Evolutionary conservation across 1,139 yeast genomes (phyloP), one percentile per base, ranked within the genome.

Genomic region (Pichia sp.): DNA sequence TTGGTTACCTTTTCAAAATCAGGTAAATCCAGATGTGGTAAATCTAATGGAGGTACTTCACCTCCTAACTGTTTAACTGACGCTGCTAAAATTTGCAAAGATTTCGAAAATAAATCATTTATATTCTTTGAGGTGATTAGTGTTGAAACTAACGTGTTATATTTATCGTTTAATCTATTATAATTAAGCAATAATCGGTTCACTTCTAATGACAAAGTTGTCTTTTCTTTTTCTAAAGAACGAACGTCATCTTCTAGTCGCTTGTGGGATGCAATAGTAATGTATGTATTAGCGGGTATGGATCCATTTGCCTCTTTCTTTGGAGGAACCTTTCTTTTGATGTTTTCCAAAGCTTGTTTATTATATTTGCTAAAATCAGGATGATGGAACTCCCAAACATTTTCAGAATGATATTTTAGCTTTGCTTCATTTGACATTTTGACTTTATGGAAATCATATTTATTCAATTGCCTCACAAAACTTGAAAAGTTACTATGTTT

Each of bases 381-480:
- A 64, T 92, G 97, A 62, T 82, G 81, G 69, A 92, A 92, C 63
- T 90, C 97, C 97, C 97, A 92, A 23, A 92, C 82, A 62, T 83
- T 82, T 52, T 85, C 94, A 37, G 90, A 88, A 58, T 82, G 84
- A 46, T 77, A 56, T 29, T 56, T 44, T 46, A 58, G 60, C 44
- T 56, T 57, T 27, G 56, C 44, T 42, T 58, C 64, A 37, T 52
- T 56, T 15, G 63, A 56, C 5, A 58, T 47, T 68, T 80, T 83
- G 54, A 92, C 95, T 68, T 92, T 92, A 68, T 92, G 97, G 75
- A 95, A 92, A 59, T 94, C 98, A 62, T 92, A 92, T 72, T 92
- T 90, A 71, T 92, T 92, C 59, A 92, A 72, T 64, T 90, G 97
- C 52, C 97, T 78, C 9, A 90, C 97, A 70, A 92, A 92, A 57